Base-by-base conservation (phyloP, 495 filamentous ascomycete genomes). In the Neurospora tetraspora region DNA sequence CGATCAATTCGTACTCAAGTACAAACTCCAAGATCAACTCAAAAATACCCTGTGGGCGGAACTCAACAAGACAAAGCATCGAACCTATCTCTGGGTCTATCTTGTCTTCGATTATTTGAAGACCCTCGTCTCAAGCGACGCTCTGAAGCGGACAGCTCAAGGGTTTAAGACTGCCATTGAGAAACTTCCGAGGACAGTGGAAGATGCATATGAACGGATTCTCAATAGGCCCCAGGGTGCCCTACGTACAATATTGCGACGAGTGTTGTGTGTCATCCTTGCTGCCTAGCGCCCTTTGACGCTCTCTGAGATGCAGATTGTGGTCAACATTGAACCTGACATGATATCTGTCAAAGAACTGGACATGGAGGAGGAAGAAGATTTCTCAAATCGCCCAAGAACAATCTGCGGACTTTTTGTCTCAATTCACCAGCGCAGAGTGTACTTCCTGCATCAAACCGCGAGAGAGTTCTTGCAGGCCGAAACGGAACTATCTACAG, bases 51-150 rank as follows among this genome's bases (percentile, higher is more conserved):
- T 61, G 0, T 61, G 2, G 53, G n/a, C 5, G 0, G 23, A 31
- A 0, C 47, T 59, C 0, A 0, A 0, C 23, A 16, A 1, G 47
- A 59, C 47, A 0, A 0, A 2, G 2, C 53, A 61, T 61, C 23
- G 53, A 0, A 61, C 53, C 1, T 61, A 61, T 3, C 2, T 61
- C 0, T 61, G 53, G 53, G 23, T 61, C 2, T 61, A 3, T 3
- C 6, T 61, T 0, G 23, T 61, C 0, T 61, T 61, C 5, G 53
- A 61, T 23, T 23, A 59, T 59, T 16, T 59, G 2, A 0, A 31
- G 1, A 1, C 11, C 0, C 2, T 59, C 1, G 5, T 59, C 4
- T 3, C 11, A 27, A 12, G n/a, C 5, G 20, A 59, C 3, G 5
- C 23, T 59, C 5, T 40, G 12, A 31, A 59, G 47, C 47, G 47